Base-by-base conservation (phyloP, 2,329 filamentous ascomycete species). In the Aureobasidium leucospermi region DNA sequence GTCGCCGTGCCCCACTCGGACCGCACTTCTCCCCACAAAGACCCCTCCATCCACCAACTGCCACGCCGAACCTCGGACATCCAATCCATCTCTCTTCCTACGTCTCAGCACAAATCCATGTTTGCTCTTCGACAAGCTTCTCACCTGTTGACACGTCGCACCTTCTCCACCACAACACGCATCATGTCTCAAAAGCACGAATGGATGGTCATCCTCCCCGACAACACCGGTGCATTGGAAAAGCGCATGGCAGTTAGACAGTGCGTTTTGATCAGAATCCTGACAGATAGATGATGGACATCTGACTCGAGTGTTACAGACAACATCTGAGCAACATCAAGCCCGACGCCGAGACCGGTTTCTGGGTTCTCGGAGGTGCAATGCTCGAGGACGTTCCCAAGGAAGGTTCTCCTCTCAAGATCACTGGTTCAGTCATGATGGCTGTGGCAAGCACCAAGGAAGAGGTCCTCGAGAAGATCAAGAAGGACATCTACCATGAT, bases 341-440 rank as follows among this genome's bases (percentile, higher is more conserved):
- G 58, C 73, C 79, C 0, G 67, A 74, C 16, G 71, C 83, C 57
- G 79, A 84, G 6, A 73, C 78, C 2, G 86, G 86, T 2, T 71
- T 77, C 48, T 76, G 81, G 68, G 85, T 87, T 69, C 80, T 86
- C 69, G 88, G 88, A 66, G 88, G 88, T 43, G 88, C 86, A 23
- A 76, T 87, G 56, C 76, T 93, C 7, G 81, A 87, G 43, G 79
- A 83, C 8, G 80, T 86, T 38, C 78, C 87, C 46, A 77, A 81
- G 6, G 82, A 87, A 56, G 82, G 81, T 60, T 79, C 86, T 28
- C 81, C 80, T 19, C 81, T 84, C 45, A 84, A 87, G 69, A 90
- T 94, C 75, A 83, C 84, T 63, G 90, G 90, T 43, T 90, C 86
- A 70, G 83, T 85, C 16, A 75, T 94, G 68, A 78, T 95, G 31